Conservation (phyloP, 805 yeast species). For the Saturnispora sekii region DNA sequence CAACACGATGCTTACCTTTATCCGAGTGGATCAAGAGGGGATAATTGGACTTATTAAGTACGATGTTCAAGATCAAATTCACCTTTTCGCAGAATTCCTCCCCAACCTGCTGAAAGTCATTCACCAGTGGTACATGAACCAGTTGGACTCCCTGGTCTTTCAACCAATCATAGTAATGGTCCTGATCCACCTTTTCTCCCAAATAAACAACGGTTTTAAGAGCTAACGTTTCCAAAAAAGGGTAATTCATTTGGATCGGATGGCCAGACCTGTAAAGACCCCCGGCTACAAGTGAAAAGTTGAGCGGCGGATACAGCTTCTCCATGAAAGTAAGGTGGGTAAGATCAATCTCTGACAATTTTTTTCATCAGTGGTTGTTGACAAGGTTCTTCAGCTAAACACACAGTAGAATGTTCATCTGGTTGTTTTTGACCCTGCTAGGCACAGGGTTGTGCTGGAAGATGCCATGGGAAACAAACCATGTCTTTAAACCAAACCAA, state of each 20-base stretch:
- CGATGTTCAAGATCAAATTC: slow-evolving; percentile 43
- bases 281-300: slow-evolving; percentile 81
- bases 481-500: slow-evolving; percentile 40
- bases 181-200: slow-evolving; percentile 64
- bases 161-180: slow-evolving; percentile 66
- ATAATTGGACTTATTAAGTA: slow-evolving; percentile 58
- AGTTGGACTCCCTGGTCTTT: slow-evolving; percentile 32
- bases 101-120: slow-evolving; percentile 8
- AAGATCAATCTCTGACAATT: background rate
- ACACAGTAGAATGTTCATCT: too few relatives aligned
- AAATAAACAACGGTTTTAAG: slow-evolving; percentile 73
- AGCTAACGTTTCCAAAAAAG: slow-evolving; percentile 61
- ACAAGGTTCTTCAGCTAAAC: too few relatives aligned
- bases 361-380: background rate
- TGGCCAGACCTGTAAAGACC: slow-evolving; percentile 87
- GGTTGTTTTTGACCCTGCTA: background rate
- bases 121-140: slow-evolving; percentile 40
- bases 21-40: slow-evolving; percentile 89
- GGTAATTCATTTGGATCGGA: slow-evolving; percentile 79
- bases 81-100: slow-evolving; percentile 36
- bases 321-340: background rate
- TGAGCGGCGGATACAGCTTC: slow-evolving; percentile 75
- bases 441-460: slow-evolving; percentile 7
- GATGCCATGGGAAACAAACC: slow-evolving; percentile 27
- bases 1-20: slow-evolving; percentile 96